Conservation (phyloP, 257 asterid species). For the Plectranthus barbatus region DNA sequence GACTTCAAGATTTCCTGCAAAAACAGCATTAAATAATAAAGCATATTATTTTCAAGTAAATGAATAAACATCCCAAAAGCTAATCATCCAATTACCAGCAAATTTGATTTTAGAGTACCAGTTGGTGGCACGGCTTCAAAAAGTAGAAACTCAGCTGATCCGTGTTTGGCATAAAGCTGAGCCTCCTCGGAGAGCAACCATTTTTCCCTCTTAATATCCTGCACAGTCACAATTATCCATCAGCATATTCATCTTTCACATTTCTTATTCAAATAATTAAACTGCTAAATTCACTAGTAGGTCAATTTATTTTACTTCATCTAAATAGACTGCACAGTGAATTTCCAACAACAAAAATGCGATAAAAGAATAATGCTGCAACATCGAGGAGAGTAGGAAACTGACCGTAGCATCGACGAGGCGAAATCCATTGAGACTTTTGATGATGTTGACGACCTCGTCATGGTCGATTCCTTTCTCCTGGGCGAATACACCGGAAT, state of each 20-base stretch:
- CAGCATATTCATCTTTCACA: background rate
- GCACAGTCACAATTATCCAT: constrained; percentile 13
- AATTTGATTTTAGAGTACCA: constrained; percentile 61
- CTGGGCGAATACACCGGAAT: constrained; percentile 65
- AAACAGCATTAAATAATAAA: constrained; percentile 11
- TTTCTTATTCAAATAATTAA: constrained; percentile 1
- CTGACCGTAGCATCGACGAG: constrained; percentile 64
- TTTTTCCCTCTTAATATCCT: constrained; percentile 79
- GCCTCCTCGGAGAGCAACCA: constrained; percentile 92
- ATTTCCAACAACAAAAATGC: background rate
- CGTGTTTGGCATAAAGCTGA: constrained; percentile 49
- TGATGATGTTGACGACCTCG: constrained; percentile 73
- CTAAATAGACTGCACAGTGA: background rate
- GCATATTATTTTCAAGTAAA: background rate
- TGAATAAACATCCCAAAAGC: background rate
- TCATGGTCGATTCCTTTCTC: constrained; percentile 68
- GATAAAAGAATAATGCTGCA: background rate
- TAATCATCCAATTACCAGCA: constrained; percentile 48
- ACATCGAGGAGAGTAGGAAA: background rate
- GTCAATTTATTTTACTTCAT: background rate
- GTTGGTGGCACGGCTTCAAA: constrained; percentile 65
- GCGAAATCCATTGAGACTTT: constrained; percentile 73
- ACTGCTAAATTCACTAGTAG: background rate
- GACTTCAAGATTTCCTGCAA: constrained; percentile 27
- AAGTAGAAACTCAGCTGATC: constrained; percentile 86